Evolutionary conservation across 257 asterid genomes (phyloP), one percentile per base, ranked within the genome.

Genomic region (Voacanga thouarsii): DNA sequence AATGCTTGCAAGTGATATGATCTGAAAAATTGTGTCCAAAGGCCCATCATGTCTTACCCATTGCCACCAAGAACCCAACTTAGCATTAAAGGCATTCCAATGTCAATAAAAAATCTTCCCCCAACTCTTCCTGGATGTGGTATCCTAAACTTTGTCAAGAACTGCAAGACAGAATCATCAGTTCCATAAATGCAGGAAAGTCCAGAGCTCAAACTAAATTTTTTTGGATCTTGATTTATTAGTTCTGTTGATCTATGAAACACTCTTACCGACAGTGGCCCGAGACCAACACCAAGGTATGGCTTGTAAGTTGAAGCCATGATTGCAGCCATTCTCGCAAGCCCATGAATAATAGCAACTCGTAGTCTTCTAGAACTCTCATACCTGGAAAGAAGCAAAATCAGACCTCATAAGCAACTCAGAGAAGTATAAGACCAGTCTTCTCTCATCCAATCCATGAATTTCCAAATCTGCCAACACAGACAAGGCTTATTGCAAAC

Each of bases 61-160:
- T 96, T 92, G 80, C 99, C 99, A 33, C 99, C 98, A 7, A 96
- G 94, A 82, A 96, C 94, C 99, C 99, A 96, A 84, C 97, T 87
- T 53, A 93, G 88, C 97, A 93, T 96, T 45, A 93, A 70, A 71
- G 97, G 97, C 99, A 96, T 96, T n/a, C 81, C 94, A n/a, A 93
- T 78, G 87, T 87, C 92, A 50, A 96, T 89, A 77, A 96, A 92
- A 41, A 93, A 15, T 83, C 96, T 87, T 74, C 95, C 99, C 63
- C 99, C 99, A 56, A 96, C 95, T 90, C 96, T 85, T 85, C 99
- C 99, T 18, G 99, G 98, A 84, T 96, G 98, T 0, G 99, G 98
- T 84, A 96, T 90, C 85, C 90, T 89, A 74, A 84, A 89, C 80
- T 92, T 81, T 9, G 96, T 92, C 80, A 93, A 78, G 88, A 96